Percentiles rank a stretch among this genome's conserved stretches.
Conservation (phyloP, 179 eudicot genomes). For the Dionaea muscipula region DNA sequence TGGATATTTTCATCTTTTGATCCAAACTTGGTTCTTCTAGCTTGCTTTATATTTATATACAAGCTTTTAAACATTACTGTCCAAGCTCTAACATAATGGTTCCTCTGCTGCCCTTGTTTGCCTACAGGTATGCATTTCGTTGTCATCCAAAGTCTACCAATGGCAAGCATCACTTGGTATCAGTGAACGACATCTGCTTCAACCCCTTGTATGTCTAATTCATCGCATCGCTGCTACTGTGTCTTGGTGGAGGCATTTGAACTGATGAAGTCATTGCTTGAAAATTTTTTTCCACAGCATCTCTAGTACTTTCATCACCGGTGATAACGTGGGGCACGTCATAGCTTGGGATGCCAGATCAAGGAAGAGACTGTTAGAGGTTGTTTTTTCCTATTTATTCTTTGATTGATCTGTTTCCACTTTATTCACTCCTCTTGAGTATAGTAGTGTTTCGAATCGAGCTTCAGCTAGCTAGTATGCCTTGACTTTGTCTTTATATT, state of each 20-base stretch:
- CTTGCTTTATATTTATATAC: background rate
- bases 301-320: slow-evolving; percentile 59
- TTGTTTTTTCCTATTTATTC: no score
- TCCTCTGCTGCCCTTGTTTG: background rate
- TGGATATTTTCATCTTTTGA: no score
- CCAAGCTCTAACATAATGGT: background rate
- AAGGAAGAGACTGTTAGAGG: slow-evolving; percentile 61
- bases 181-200: slow-evolving; percentile 74
- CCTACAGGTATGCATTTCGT: slow-evolving; percentile 59
- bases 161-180: slow-evolving; percentile 38
- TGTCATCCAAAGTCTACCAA: slow-evolving; percentile 57
- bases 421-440: background rate
- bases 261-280: background rate
- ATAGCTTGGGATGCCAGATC: slow-evolving; percentile 62
- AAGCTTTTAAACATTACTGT: slow-evolving; percentile 1
- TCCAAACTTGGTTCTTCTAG: background rate
- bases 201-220: slow-evolving; percentile 51
- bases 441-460: background rate
- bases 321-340: slow-evolving; percentile 67
- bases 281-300: slow-evolving; percentile 17
- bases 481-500: background rate
- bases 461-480: background rate
- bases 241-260: background rate
- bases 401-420: background rate
- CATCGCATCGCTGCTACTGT: slow-evolving; percentile 2